phyloP scores from a whole-genome alignment of 1,139 yeast species.

The Nadsonia starkeyi-henricii region DNA sequence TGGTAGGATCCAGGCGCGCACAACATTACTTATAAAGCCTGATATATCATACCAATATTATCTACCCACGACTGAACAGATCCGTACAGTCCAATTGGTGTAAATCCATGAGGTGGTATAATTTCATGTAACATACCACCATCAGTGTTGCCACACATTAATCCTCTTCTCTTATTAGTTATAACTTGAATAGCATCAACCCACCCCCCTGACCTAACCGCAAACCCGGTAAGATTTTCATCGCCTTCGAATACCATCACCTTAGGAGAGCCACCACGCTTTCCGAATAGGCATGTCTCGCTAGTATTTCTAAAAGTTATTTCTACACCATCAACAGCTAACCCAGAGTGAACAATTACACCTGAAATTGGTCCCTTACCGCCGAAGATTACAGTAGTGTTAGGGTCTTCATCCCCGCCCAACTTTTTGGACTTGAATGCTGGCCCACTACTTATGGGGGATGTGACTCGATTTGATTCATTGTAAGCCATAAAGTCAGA shows the following conservation, averaged over 20 bases:
- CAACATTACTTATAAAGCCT: slow-evolving; percentile 5
- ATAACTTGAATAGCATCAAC: slow-evolving; percentile 66
- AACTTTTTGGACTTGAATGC: slow-evolving; percentile 15
- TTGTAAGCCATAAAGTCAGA: slow-evolving; percentile 17
- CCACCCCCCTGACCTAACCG: slow-evolving; percentile 73
- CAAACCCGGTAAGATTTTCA: slow-evolving; percentile 47
- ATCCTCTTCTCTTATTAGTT: slow-evolving; percentile 31
- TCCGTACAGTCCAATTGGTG: slow-evolving; percentile 57
- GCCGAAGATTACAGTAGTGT: slow-evolving; percentile 12
- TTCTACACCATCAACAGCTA: slow-evolving; percentile 67
- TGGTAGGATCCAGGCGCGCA: no score
- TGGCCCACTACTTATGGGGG: slow-evolving; percentile 8
- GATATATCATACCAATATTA: slow-evolving; percentile 53
- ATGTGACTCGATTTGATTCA: slow-evolving; percentile 7
- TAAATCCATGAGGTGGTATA: slow-evolving; percentile 43
- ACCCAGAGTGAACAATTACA: slow-evolving; percentile 54
- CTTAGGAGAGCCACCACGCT: slow-evolving; percentile 36
- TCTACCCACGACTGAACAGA: slow-evolving; percentile 55
- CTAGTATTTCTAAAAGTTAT: slow-evolving; percentile 15
- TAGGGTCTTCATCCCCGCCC: slow-evolving; percentile 16
- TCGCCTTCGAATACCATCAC: slow-evolving; percentile 43
- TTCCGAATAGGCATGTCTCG: slow-evolving; percentile 38
- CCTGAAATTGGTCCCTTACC: slow-evolving; percentile 21
- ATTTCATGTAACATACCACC: slow-evolving; percentile 60
- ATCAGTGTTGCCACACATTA: slow-evolving; percentile 33